phyloP scores from a whole-genome alignment of 495 filamentous ascomycete species.

The Penicillium bialowiezense region DNA sequence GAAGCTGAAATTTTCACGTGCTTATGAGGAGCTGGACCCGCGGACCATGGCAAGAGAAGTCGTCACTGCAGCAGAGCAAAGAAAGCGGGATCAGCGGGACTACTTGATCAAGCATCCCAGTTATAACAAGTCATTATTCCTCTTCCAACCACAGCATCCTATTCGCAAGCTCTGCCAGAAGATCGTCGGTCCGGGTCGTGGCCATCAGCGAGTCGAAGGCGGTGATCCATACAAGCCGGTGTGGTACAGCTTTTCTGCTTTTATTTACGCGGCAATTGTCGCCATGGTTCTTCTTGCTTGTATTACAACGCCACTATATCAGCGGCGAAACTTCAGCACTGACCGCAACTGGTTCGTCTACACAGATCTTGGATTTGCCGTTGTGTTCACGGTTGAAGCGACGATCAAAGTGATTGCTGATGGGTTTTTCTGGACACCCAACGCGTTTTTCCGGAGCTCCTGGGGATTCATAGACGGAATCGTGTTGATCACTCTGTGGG shows the following conservation, averaged over 20 bases:
- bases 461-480: constrained; percentile 97
- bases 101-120: constrained; percentile 82
- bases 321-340: constrained; percentile 75
- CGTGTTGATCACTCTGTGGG: constrained; percentile 92
- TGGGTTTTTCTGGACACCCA: constrained; percentile 94
- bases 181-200: constrained; percentile 89
- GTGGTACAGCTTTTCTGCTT: constrained; percentile 90
- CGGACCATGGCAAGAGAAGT: constrained; percentile 86
- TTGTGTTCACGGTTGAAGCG: constrained; percentile 84
- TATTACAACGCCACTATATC: constrained; percentile 90
- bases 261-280: constrained; percentile 92
- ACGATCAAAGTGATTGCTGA: constrained; percentile 93
- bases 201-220: constrained; percentile 79
- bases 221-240: constrained; percentile 79
- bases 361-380: constrained; percentile 85
- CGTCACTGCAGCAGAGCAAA: constrained; percentile 73
- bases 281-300: constrained; percentile 96
- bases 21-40: constrained; percentile 76
- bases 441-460: constrained; percentile 92
- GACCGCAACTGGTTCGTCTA: constrained; percentile 92
- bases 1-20: constrained; percentile 66
- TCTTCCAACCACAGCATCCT: constrained; percentile 75
- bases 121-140: constrained; percentile 90
- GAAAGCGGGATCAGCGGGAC: constrained; percentile 84
- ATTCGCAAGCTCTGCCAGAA: constrained; percentile 81